These are phyloP conservation scores for Cystoderma amianthinum DNA, from an alignment of 768 basidiomycete species.

Conservation along the genomic window DNA sequence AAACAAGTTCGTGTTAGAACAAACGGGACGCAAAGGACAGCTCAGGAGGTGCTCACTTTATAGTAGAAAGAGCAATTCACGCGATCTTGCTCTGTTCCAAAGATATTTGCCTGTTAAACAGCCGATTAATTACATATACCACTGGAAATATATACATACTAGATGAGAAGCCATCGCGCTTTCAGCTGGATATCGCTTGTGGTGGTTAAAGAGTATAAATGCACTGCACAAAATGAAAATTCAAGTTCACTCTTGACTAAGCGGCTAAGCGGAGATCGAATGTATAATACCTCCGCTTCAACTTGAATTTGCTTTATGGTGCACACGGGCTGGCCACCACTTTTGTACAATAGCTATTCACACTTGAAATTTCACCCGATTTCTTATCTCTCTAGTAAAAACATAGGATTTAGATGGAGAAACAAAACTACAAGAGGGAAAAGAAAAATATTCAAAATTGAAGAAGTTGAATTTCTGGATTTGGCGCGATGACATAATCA, in stretches of 20 bases:
- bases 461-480: conserved; percentile 2
- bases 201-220: not conserved
- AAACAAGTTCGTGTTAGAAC: conserved; percentile 7
- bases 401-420: no score
- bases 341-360: no score
- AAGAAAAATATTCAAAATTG: conserved; percentile 3
- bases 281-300: not conserved
- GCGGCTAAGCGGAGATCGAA: conserved; percentile 1
- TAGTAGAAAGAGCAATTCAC: conserved; percentile 99
- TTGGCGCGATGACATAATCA: no score
- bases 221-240: not conserved
- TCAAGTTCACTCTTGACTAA: no score
- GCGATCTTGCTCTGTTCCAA: conserved; percentile 89
- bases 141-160: conserved; percentile 35
- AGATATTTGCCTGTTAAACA: conserved; percentile 76
- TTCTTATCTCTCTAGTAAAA: no score
- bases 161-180: conserved; percentile 65
- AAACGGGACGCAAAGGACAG: conserved; percentile 2
- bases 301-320: no score
- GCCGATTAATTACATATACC: not conserved
- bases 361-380: no score
- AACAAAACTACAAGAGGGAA: no score
- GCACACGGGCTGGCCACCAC: no score
- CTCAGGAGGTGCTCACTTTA: conserved; percentile 48
- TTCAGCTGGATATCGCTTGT: not conserved